Percentiles rank a stretch among this genome's conserved stretches.
Conservation (phyloP, 257 asterid genomes). For the Perilla frutescens region DNA sequence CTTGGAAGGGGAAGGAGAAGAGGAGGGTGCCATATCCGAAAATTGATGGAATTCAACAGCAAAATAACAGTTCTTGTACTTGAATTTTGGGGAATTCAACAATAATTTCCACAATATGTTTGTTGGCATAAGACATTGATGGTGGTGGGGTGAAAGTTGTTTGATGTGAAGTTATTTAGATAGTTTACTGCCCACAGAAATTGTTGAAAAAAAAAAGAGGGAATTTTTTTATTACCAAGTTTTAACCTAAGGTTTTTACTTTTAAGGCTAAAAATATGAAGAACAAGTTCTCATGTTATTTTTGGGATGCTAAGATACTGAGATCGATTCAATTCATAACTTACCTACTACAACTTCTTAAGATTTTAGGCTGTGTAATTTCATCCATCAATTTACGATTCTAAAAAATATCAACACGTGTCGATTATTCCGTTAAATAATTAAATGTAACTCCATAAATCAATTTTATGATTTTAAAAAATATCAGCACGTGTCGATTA, state of each 20-base stretch:
- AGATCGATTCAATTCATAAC: not conserved
- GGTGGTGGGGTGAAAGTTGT: not conserved
- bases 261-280: not conserved
- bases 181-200: not conserved
- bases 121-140: not conserved
- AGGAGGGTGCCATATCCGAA: constrained; percentile 40
- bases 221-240: not conserved
- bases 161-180: not conserved
- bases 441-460: not conserved
- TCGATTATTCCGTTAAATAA: no score
- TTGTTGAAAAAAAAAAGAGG: not conserved
- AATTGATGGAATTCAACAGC: constrained; percentile 17
- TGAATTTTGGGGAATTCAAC: constrained; percentile 2
- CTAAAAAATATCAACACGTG: not conserved
- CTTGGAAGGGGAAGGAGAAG: constrained; percentile 42
- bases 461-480: not conserved
- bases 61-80: not conserved
- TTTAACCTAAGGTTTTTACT: not conserved
- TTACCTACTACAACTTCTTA: not conserved
- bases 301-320: no score
- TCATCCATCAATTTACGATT: no score
- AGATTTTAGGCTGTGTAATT: not conserved
- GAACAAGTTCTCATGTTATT: no score
- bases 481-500: not conserved
- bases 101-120: not conserved